Evolutionary conservation across 2,329 filamentous ascomycete species (phyloP), one percentile per base, ranked within the genome.

Genomic region (Fusarium udum): DNA sequence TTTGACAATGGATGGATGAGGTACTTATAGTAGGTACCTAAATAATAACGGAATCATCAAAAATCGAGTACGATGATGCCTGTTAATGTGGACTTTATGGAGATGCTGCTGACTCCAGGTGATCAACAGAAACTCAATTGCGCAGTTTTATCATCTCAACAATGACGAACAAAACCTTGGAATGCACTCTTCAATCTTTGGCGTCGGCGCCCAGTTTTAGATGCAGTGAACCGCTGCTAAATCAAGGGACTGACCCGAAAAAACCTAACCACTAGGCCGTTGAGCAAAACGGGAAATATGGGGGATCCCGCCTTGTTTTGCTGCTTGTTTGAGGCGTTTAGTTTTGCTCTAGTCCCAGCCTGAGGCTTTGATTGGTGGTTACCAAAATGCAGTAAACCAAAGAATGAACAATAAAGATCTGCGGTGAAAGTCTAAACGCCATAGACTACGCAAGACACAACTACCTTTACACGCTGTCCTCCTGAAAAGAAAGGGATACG

Each of bases 261-360:
- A 57, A 51, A 43, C 26, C 26, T 57, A 28, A 61, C 49, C 64
- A 43, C 36, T 69, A 34, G 42, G 48, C 60, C 58, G 55, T 64
- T 57, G 28, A 42, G 63, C 69, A 51, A 74, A 74, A 69, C 64
- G 64, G 67, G 71, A 62, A 74, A 72, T 62, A 74, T 55, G 71
- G 71, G 60, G 71, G 71, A 62, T 26, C 39, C 64, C 55, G 63
- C 52, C 61, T 46, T 71, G 71, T 64, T 73, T 71, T 53, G 67
- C 37, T 59, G 62, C 28, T 52, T 48, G 37, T 55, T 74, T 45
- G 56, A 56, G 71, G 49, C 71, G 58, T 51, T 61, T 71, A 53
- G 61, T 61, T 67, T 55, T 60, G 40, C 28, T 59, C 36, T 56
- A 42, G 31, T 40, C 39, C 12, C 36, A 20, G 43, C 24, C 36